Conservation (phyloP, 1,139 yeast species). For the Scheffersomyces cryptocercus region DNA sequence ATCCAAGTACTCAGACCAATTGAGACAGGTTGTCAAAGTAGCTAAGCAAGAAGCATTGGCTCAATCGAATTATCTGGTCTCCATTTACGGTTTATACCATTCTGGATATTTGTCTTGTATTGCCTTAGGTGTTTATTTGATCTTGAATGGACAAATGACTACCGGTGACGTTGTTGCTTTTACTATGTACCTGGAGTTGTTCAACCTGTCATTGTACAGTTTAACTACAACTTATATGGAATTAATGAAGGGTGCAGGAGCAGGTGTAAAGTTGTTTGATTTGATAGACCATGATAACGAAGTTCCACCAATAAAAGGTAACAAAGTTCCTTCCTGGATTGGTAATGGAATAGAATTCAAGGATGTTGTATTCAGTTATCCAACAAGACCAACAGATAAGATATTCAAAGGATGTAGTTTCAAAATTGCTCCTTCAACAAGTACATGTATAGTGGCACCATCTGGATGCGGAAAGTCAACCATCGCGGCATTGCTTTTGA, state of each 20-base stretch:
- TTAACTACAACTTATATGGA: conserved; percentile 54
- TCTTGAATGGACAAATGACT: conserved; percentile 44
- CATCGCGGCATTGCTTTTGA: conserved; percentile 67
- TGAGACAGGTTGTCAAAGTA: conserved; percentile 43
- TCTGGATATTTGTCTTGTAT: conserved; percentile 48
- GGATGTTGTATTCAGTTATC: conserved; percentile 74
- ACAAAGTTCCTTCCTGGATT: conserved; percentile 39
- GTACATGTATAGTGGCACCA: conserved; percentile 87
- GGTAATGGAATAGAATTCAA: conserved; percentile 64
- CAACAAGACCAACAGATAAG: conserved; percentile 78
- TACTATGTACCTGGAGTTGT: conserved; percentile 52
- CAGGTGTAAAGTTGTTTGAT: conserved; percentile 50
- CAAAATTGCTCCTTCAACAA: conserved; percentile 65
- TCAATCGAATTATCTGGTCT: conserved; percentile 47
- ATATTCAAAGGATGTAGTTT: conserved; percentile 69
- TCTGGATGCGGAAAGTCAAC: conserved; percentile 94
- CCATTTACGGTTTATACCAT: conserved; percentile 47
- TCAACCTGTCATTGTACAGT: conserved; percentile 51
- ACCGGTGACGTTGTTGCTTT: conserved; percentile 51
- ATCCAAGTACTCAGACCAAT: conserved; percentile 39
- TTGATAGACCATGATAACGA: conserved; percentile 46
- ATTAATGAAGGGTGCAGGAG: conserved; percentile 58
- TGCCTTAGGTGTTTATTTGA: conserved; percentile 46
- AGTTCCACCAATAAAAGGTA: conserved; percentile 46
- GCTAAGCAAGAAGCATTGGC: conserved; percentile 51